Evolutionary conservation across 2,329 filamentous ascomycete genomes (phyloP), one percentile per base, ranked within the genome.

Genomic region (Hypoxylon sp.): DNA sequence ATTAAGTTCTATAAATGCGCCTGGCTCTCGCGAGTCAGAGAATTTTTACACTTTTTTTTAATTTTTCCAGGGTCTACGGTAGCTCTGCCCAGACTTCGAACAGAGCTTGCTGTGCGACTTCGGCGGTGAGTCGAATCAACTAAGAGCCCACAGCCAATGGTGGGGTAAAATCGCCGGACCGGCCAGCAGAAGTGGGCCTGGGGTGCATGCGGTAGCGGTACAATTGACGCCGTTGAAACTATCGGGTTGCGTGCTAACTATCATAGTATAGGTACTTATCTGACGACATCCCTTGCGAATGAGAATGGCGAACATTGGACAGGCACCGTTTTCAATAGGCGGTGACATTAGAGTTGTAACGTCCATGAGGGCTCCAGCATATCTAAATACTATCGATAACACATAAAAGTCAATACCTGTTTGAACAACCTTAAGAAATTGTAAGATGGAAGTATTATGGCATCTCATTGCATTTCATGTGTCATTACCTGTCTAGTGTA

Each of bases 71-170:
- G 54, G 62, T 61, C 43, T 51, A n/a, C n/a, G 56, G 62, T 58
- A 68, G 62, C 62, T 65, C 9, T 23, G 52, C 52, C 56, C 32
- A 62, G n/a, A 55, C 48, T 32, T 47, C n/a, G 11, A 12, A 29
- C 32, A 68, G 54, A 43, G 67, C 57, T 21, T 47, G 41, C 27
- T 70, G 46, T 70, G 71, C 73, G 73, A 74, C 67, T 70, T 74
- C 73, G 73, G 73, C 73, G 72, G 65, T 74, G 71, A 73, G 70
- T 73, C 71, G 69, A 65, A 70, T 63, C 59, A 63, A 63, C 30
- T 53, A 21, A 27, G 57, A 67, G 62, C 63, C 59, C 50, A 14
- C 12, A 48, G 37, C 64, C 51, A 69, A 65, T 73, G 68, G 69
- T 67, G 70, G 66, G 69, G 69, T 57, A 50, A 46, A 32, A 37